phyloP scores from a whole-genome alignment of 306 rosid genomes.

The Malus fusca region DNA sequence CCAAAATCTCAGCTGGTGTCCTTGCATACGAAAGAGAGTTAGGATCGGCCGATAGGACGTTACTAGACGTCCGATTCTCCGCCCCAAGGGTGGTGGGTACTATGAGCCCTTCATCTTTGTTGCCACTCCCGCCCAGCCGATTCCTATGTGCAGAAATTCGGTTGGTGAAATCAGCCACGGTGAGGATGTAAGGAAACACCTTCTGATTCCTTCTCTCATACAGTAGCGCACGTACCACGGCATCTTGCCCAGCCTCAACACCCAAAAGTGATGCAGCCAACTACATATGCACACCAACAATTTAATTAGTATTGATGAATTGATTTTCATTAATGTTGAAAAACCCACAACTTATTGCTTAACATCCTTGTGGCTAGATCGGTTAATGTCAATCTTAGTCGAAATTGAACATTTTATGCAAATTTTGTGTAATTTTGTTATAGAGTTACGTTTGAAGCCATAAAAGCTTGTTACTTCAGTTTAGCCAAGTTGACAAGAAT shows the following conservation, averaged over 20 bases:
- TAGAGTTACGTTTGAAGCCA: too few species aligned
- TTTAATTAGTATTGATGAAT: too few species aligned
- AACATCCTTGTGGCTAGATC: too few species aligned
- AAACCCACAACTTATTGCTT: too few species aligned
- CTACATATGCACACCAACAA: neutral
- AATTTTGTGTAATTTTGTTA: too few species aligned
- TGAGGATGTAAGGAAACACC: constrained; percentile 17
- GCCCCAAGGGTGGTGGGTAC: neutral
- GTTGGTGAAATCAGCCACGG: constrained; percentile 23
- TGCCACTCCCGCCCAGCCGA: constrained; percentile 21
- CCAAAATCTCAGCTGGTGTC: constrained; percentile 1
- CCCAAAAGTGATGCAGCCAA: constrained; percentile 18
- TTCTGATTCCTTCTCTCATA: neutral
- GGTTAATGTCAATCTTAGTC: too few species aligned
- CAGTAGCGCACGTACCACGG: constrained; percentile 12
- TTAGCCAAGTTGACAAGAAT: too few species aligned
- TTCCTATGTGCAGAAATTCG: constrained; percentile 5
- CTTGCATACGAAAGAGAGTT: neutral
- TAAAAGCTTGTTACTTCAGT: too few species aligned
- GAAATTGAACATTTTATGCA: too few species aligned
- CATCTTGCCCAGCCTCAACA: constrained; percentile 24
- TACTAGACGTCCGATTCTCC: constrained; percentile 8
- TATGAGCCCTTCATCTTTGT: constrained; percentile 17
- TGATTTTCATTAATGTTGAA: too few species aligned
- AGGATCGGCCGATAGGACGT: constrained; percentile 8